These are phyloP conservation scores for Penicillium capsulatum DNA, from an alignment of 2,329 filamentous ascomycete species.

Conservation along the genomic window DNA sequence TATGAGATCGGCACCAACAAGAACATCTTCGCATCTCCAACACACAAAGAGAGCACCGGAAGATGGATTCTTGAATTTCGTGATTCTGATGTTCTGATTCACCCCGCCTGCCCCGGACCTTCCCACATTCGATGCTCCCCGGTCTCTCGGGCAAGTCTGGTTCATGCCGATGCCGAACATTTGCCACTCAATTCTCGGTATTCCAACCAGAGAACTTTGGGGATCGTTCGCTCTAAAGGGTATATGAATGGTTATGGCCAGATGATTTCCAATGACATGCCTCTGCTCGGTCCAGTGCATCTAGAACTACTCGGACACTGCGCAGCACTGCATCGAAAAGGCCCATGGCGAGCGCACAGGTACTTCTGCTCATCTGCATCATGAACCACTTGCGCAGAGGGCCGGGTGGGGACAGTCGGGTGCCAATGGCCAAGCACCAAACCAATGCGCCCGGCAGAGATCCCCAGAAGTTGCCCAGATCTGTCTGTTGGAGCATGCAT, in stretches of 20 bases:
- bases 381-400: constrained; percentile 17
- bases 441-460: constrained; percentile 18
- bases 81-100: background rate
- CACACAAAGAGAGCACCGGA: too few species aligned
- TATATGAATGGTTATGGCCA: background rate
- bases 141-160: background rate
- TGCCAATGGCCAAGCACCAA: constrained; percentile 19
- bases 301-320: constrained; percentile 12
- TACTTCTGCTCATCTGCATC: constrained; percentile 18
- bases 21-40: too few species aligned
- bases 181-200: too few species aligned
- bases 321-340: constrained; percentile 6
- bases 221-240: background rate
- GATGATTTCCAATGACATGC: background rate
- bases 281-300: constrained; percentile 11
- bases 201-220: too few species aligned
- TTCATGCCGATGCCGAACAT: too few species aligned
- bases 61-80: too few species aligned
- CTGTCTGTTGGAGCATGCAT: constrained; percentile 11
- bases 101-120: background rate
- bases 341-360: constrained; percentile 15
- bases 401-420: constrained; percentile 10
- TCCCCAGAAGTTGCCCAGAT: constrained; percentile 14
- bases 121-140: background rate
- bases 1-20: too few species aligned